A percentile compares a stretch with the other conserved stretches of the same genome.
Evolutionary conservation across 164 flowering plant species (phyloP).

Genomic region (Dillenia turbinata): DNA sequence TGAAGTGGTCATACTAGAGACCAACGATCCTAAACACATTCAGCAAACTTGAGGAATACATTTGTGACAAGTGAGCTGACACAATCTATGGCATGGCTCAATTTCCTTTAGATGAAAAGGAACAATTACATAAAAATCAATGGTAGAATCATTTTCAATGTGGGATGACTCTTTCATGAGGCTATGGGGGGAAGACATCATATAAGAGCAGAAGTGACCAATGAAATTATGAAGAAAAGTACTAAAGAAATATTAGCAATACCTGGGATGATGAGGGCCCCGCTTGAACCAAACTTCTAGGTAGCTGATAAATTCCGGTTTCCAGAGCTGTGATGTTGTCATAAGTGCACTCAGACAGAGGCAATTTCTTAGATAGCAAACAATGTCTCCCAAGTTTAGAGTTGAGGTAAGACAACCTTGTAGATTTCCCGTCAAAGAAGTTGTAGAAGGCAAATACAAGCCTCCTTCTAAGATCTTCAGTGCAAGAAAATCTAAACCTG

Average conservation of each 20-base stretch:
- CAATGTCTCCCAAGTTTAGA: slow-evolving; percentile 41
- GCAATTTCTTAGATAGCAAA: slow-evolving; percentile 45
- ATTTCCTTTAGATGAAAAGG: too few relatives aligned
- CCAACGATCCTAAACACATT: too few relatives aligned
- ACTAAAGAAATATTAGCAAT: slow-evolving; percentile 6
- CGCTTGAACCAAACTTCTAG: slow-evolving; percentile 15
- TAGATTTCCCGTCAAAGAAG: slow-evolving; percentile 40
- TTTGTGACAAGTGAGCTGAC: too few relatives aligned
- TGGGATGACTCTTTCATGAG: too few relatives aligned
- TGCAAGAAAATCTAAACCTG: slow-evolving; percentile 49
- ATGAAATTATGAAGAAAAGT: background rate
- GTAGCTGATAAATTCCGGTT: slow-evolving; percentile 21
- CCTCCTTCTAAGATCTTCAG: slow-evolving; percentile 40
- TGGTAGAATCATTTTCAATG: too few relatives aligned
- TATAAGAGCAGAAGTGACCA: too few relatives aligned
- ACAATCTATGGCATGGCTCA: too few relatives aligned
- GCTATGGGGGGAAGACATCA: too few relatives aligned
- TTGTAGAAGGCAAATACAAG: slow-evolving; percentile 57
- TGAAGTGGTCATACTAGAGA: too few relatives aligned
- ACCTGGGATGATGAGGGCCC: slow-evolving; percentile 43
- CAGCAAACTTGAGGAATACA: too few relatives aligned
- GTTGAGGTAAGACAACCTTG: slow-evolving; percentile 63
- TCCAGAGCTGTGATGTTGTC: slow-evolving; percentile 61
- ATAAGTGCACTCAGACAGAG: slow-evolving; percentile 74
- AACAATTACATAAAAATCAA: too few relatives aligned